Conservation (phyloP, 148 eudicot genomes). For the Spergularia marina region DNA sequence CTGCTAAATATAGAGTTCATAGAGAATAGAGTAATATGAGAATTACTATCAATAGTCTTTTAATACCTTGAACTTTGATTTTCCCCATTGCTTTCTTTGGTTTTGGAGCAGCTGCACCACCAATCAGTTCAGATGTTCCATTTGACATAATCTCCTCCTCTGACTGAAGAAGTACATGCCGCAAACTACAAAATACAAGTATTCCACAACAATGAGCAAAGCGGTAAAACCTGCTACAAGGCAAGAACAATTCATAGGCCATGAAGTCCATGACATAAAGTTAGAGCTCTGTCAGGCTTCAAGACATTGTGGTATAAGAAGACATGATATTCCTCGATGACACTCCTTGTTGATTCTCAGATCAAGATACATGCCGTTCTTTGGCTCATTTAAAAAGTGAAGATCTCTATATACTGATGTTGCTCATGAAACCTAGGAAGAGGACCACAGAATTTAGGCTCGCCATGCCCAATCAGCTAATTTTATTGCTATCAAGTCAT, state of each 20-base stretch:
- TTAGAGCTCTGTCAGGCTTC: not conserved
- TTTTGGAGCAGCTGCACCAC: slow-evolving; percentile 47
- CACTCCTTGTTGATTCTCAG: not conserved
- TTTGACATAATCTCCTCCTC: slow-evolving; percentile 60
- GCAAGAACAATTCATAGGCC: slow-evolving; percentile 4
- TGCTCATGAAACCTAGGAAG: not conserved
- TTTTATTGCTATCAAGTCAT: not conserved
- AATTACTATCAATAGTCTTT: not conserved
- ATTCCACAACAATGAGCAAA: not conserved
- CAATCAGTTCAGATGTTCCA: slow-evolving; percentile 42
- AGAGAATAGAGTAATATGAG: not conserved
- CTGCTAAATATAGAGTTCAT: not conserved
- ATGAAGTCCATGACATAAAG: slow-evolving; percentile 4
- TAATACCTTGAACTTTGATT: slow-evolving; percentile 67
- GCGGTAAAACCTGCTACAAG: not conserved
- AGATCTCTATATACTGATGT: not conserved
- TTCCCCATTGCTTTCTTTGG: slow-evolving; percentile 60
- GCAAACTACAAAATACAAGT: slow-evolving; percentile 38
- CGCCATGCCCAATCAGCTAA: not conserved
- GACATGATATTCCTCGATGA: not conserved
- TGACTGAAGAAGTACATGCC: slow-evolving; percentile 56
- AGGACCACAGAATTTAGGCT: not conserved
- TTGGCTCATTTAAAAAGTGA: not conserved
- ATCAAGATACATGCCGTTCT: not conserved
- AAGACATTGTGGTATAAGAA: slow-evolving; percentile 4